Evolutionary conservation across 108 stramenopile genomes (phyloP), one percentile per base, ranked within the genome.

Genomic region (Bacterosira constricta): DNA sequence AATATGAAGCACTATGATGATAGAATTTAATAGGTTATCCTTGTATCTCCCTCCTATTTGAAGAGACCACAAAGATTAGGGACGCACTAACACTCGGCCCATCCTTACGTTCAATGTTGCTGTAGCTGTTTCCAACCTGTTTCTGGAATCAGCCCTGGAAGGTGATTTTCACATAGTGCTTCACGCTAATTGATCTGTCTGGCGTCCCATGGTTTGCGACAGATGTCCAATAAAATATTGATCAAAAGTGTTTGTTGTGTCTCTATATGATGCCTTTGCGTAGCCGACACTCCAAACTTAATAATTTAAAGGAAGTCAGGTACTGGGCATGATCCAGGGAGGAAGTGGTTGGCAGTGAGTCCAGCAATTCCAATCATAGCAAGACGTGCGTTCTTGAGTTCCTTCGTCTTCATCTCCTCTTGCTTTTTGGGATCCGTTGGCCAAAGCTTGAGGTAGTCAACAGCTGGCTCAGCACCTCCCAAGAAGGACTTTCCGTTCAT

Each of bases 291-390:
- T 35, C 29, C 12, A 42, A 4, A 41, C 34, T 35, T 26, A 23
- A 27, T 12, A 3, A 35, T 11, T n/a, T 47, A 23, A 42, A 75
- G 38, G 20, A 57, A 38, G 23, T 59, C 46, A 17, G 73, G 73
- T 12, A 79, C 79, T 4, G 96, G 96, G 58, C 94, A 93, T 55
- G 89, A 84, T 66, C 94, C 96, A 23, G 92, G 88, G 75, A 98
- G 90, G 79, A 89, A 88, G 80, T 95, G 90, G 62, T 88, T 86
- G 31, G 95, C 81, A 26, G 92, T 68, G 64, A 87, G 91, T 41
- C 80, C 86, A 27, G 95, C 96, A 53, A 97, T 84, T 37, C 93
- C 95, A 69, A 98, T 85, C 96, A 98, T 98, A 34, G 97, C 95
- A 70, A 94, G 75, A 67, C 95, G 90, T 50, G 72, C 95, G 63